phyloP scores from a whole-genome alignment of 805 yeast genomes.

The Yamadazyma tumulicola region DNA sequence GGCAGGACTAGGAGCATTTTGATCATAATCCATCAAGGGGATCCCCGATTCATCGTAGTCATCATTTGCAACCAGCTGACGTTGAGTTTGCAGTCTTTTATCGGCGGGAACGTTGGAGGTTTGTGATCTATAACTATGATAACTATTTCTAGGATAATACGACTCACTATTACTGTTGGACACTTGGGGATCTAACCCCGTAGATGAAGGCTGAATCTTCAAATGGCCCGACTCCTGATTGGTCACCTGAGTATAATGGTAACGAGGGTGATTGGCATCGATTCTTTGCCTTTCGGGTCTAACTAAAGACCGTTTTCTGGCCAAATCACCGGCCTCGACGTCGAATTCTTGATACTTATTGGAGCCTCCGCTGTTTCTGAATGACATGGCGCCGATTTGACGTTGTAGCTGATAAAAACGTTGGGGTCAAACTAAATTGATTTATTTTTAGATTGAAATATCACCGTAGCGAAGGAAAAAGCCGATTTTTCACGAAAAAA shows the following conservation, averaged over 20 bases:
- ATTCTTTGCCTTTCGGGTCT: constrained; percentile 77
- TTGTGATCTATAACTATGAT: constrained; percentile 10
- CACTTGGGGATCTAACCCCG: constrained; percentile 51
- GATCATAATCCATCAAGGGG: constrained; percentile 38
- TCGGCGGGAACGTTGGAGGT: constrained; percentile 1
- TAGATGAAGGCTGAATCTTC: constrained; percentile 50
- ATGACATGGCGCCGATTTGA: no score
- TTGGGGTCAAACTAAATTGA: no score
- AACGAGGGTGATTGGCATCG: constrained; percentile 68
- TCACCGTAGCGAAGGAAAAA: no score
- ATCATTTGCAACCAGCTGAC: not conserved
- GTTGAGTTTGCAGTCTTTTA: not conserved
- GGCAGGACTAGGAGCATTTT: constrained; percentile 5
- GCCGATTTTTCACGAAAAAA: no score
- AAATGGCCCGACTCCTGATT: constrained; percentile 61
- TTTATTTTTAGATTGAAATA: no score
- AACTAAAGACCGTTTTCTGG: constrained; percentile 67
- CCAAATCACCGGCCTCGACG: constrained; percentile 38
- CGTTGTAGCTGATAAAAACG: no score
- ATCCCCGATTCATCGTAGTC: constrained; percentile 33
- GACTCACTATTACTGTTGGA: constrained; percentile 9
- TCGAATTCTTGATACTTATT: constrained; percentile 36
- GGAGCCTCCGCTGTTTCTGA: constrained; percentile 21
- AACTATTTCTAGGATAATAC: constrained; percentile 10
- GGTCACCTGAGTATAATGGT: constrained; percentile 72